A percentile compares a stretch with the other conserved stretches of the same genome.
Conservation (phyloP, 345 rosid species). For the Draba incana region DNA sequence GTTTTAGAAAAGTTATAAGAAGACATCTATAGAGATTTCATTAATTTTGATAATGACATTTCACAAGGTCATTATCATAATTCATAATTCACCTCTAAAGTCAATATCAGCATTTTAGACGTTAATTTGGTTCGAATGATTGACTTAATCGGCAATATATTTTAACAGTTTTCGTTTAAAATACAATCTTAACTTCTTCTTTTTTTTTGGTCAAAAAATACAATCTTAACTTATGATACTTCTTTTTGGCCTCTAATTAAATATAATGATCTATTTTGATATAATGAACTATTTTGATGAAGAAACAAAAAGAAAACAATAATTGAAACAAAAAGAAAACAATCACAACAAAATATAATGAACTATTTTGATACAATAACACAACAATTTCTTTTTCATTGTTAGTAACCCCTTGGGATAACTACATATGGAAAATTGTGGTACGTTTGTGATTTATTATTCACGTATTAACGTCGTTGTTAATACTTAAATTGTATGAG, state of each 20-base stretch:
- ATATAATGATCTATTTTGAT: too few species aligned
- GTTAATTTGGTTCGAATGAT: conserved; percentile 20
- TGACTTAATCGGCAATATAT: background rate
- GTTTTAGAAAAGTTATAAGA: background rate
- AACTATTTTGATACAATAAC: background rate
- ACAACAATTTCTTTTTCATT: background rate
- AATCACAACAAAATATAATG: background rate
- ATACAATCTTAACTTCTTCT: background rate
- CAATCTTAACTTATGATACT: too few species aligned
- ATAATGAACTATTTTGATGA: background rate
- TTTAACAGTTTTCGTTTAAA: background rate
- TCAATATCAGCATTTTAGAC: conserved; percentile 12
- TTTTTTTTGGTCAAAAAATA: too few species aligned
- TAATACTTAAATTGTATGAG: background rate
- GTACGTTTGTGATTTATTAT: conserved; percentile 9
- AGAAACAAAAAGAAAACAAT: background rate
- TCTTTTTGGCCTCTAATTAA: too few species aligned
- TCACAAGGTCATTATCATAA: conserved; percentile 15
- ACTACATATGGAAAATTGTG: background rate
- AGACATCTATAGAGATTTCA: background rate
- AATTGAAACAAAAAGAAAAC: background rate
- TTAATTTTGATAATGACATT: conserved; percentile 18
- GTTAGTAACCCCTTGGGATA: background rate
- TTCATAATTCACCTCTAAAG: conserved; percentile 24
- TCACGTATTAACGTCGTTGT: conserved; percentile 2